Evolutionary conservation across 768 basidiomycete species (phyloP).

Genomic region (Calocera viscosa): DNA sequence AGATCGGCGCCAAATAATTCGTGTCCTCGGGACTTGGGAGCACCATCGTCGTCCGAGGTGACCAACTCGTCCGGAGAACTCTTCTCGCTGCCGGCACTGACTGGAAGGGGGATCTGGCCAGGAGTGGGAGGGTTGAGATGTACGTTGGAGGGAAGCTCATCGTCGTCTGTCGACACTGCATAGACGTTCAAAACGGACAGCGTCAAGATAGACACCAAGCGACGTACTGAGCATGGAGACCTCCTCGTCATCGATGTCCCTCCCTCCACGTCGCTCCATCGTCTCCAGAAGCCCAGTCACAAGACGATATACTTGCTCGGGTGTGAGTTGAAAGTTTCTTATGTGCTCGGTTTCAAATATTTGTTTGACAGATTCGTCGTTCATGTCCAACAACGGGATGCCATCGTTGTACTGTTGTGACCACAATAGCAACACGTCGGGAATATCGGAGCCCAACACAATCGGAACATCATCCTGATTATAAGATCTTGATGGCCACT

Average conservation of each 20-base stretch:
- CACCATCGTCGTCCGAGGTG: background rate
- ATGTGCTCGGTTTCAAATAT: background rate
- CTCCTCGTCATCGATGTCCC: background rate
- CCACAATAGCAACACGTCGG: background rate
- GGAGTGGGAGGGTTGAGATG: background rate
- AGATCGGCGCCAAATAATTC: background rate
- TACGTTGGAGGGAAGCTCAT: background rate
- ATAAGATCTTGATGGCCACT: constrained; percentile 4
- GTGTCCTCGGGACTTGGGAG: background rate
- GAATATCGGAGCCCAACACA: background rate
- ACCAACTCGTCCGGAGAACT: background rate
- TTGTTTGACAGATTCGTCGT: constrained; percentile 1
- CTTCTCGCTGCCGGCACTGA: background rate
- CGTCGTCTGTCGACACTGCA: background rate
- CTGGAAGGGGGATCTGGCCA: background rate
- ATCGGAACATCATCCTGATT: background rate
- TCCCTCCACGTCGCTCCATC: background rate
- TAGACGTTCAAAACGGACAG: background rate
- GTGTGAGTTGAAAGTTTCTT: background rate
- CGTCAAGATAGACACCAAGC: background rate
- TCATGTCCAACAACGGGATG: background rate
- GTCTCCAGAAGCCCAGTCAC: background rate
- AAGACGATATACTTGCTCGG: background rate
- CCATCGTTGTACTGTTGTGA: background rate
- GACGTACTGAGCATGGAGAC: background rate